These are phyloP conservation scores for Candida hungchunana DNA, from an alignment of 805 yeast species.

Conservation along the genomic window DNA sequence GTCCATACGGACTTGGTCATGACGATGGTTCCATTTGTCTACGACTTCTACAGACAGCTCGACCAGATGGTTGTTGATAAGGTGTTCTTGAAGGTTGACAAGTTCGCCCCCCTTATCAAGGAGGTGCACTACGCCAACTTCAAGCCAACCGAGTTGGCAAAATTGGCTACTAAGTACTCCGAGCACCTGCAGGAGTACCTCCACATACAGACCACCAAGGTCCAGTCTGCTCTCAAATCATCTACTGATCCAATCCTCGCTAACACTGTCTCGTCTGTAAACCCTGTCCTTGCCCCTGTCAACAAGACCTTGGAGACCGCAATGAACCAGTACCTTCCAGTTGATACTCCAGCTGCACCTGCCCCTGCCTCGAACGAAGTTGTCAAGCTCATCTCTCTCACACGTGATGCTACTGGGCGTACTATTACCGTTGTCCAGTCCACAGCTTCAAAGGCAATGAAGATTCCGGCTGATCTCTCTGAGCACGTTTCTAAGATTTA, in stretches of 20 bases:
- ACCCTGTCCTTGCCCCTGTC: slow-evolving; percentile 18
- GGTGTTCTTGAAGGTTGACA: slow-evolving; percentile 8
- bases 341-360: slow-evolving; percentile 1
- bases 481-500: slow-evolving; percentile 14
- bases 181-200: not conserved
- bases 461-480: slow-evolving; percentile 9
- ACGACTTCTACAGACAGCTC: not conserved
- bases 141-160: slow-evolving; percentile 6
- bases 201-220: not conserved
- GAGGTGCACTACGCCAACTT: slow-evolving; percentile 8
- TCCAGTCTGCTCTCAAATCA: slow-evolving; percentile 6
- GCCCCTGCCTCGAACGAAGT: slow-evolving; percentile 8
- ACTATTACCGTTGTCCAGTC: slow-evolving; percentile 9
- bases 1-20: slow-evolving; percentile 9
- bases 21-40: slow-evolving; percentile 7
- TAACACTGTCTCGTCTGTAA: slow-evolving; percentile 11
- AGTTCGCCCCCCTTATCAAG: slow-evolving; percentile 8
- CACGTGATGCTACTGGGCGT: slow-evolving; percentile 14
- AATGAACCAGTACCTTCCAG: slow-evolving; percentile 13
- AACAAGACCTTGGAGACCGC: slow-evolving; percentile 14
- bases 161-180: not conserved
- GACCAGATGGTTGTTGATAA: slow-evolving; percentile 9
- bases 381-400: slow-evolving; percentile 10
- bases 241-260: slow-evolving; percentile 11
- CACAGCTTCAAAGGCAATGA: slow-evolving; percentile 9